phyloP scores from a whole-genome alignment of 2,329 filamentous ascomycete genomes.

The Aurifilum marmelostoma region DNA sequence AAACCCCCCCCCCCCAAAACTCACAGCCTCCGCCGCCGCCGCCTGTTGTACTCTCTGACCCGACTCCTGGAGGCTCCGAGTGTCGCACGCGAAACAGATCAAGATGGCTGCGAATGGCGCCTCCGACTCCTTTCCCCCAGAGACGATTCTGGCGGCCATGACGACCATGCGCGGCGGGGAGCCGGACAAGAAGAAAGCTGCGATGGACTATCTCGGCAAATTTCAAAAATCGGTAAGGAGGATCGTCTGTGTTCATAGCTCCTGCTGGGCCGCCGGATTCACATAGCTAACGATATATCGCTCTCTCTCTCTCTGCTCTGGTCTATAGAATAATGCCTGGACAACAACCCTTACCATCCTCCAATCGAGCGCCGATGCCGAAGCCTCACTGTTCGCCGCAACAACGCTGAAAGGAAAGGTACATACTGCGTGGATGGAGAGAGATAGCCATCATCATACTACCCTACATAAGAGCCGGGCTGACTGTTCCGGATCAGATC shows the following conservation, averaged over 20 bases:
- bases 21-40: constrained; percentile 32
- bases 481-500: constrained; percentile 62
- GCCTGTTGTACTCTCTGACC: constrained; percentile 22
- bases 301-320: neutral
- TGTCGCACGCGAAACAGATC: constrained; percentile 28
- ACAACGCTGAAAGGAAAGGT: constrained; percentile 99
- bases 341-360: constrained; percentile 83
- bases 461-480: constrained; percentile 22
- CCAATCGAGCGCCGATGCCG: constrained; percentile 77
- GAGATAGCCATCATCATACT: neutral
- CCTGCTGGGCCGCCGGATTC: neutral
- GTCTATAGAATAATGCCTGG: constrained; percentile 88
- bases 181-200: constrained; percentile 83
- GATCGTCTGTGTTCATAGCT: neutral
- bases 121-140: constrained; percentile 74
- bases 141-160: constrained; percentile 80
- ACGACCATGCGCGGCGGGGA: constrained; percentile 88
- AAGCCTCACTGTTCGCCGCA: constrained; percentile 92
- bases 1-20: no score
- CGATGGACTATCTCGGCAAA: constrained; percentile 80
- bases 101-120: constrained; percentile 69
- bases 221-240: constrained; percentile 94
- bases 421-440: constrained; percentile 31
- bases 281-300: no score
- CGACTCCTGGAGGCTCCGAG: constrained; percentile 25